These are phyloP conservation scores for Ogataea philodendri DNA, from an alignment of 805 yeast species.

Conservation along the genomic window DNA sequence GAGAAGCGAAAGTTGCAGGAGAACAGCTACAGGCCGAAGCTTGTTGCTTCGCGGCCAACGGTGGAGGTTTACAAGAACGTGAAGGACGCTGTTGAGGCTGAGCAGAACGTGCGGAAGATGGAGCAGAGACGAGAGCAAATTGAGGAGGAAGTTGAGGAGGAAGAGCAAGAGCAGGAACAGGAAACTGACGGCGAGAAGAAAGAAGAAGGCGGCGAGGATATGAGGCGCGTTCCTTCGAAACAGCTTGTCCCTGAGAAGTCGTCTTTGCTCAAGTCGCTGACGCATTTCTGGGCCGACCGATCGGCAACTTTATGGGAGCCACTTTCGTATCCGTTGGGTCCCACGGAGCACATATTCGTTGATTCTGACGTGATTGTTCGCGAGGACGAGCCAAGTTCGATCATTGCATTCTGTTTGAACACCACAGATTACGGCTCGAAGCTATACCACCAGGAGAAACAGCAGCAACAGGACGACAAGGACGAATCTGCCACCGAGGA, in stretches of 20 bases:
- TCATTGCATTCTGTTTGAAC: conserved; percentile 89
- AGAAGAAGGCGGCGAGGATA: conserved; percentile 11
- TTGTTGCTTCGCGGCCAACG: conserved; percentile 75
- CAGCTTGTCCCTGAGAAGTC: conserved; percentile 58
- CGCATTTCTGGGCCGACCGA: conserved; percentile 96
- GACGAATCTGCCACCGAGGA: conserved; percentile 21
- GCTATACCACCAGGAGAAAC: conserved; percentile 39
- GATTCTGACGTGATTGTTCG: conserved; percentile 92
- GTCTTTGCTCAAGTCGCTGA: conserved; percentile 75
- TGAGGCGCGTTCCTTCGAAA: no score
- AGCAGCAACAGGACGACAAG: conserved; percentile 8
- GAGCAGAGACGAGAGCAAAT: conserved; percentile 2
- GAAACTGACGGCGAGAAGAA: conserved; percentile 6
- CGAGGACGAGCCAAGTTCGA: conserved; percentile 94
- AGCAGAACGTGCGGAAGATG: conserved; percentile 26
- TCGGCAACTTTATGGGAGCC: conserved; percentile 96
- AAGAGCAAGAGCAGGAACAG: conserved; percentile 1
- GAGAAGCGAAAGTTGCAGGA: conserved; percentile 63
- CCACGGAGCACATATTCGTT: conserved; percentile 86
- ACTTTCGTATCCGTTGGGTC: conserved; percentile 72
- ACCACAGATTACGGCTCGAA: conserved; percentile 68
- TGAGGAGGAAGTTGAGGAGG: conserved; percentile 9
- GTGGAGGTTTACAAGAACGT: conserved; percentile 89
- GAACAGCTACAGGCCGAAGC: conserved; percentile 67
- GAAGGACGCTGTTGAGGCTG: conserved; percentile 75